Evolutionary conservation across 805 yeast species (phyloP), one percentile per base, ranked within the genome.

Genomic region (Nakazawaea wickerhamii): DNA sequence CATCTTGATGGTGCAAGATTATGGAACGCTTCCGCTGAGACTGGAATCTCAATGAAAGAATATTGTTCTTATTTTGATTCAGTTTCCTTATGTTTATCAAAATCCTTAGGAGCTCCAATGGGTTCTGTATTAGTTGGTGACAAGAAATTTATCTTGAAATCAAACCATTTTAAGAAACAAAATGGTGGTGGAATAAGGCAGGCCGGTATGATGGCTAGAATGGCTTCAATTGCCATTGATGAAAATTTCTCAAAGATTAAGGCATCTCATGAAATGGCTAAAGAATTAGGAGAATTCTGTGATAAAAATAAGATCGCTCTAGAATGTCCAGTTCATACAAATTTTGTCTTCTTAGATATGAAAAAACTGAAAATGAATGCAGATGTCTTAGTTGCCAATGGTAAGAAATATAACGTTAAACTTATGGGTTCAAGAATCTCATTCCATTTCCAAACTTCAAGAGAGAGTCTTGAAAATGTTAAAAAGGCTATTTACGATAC

Each of bases 1-100:
- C 97, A 91, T 55, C 77, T 89, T 53, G 98, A 90, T 59, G 98
- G 97, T 48, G 98, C 97, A n/a, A 75, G 98, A 53, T 64, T 90
- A 39, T 89, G 95, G 90, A 86, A 85, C 59, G 96, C 96, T n/a
- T 68, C 79, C 31, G 84, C 74, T 10, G 90, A 74, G 21, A 77
- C 87, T 8, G 88, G 84, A 20, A 68, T 84, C 28, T 64, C 87
- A 14, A 63, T 89, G 47, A 63, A 61, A 15, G 86, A 86, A 54
- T 88, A 81, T 60, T 84, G 95, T 51, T 68, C 73, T 48, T 66
- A 79, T 48, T 89, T 89, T 58, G 97, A 89, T 62, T 79, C 93
- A n/a, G 85, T 90, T 37, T 86, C 95, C 13, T 71, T 90, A 39
- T 90, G 97, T 61, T 64, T 90, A 40, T 87, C 96, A 38, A 90